These are phyloP conservation scores for Candida awuae DNA, from an alignment of 805 yeast species.

Conservation along the genomic window DNA sequence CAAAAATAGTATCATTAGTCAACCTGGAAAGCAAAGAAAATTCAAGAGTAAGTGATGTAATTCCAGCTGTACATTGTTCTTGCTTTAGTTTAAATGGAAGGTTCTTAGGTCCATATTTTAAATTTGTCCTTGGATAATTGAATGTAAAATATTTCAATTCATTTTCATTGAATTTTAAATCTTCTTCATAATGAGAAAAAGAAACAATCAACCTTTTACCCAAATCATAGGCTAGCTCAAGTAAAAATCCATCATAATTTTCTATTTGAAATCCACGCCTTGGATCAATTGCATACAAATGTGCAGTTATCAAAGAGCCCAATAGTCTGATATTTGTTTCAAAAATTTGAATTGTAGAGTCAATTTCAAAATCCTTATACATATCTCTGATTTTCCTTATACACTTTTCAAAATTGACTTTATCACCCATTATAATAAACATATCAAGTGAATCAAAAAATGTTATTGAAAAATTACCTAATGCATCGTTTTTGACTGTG, in stretches of 20 bases:
- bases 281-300: slow-evolving; percentile 54
- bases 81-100: slow-evolving; percentile 37
- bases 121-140: slow-evolving; percentile 75
- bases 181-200: slow-evolving; percentile 45
- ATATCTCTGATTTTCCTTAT: slow-evolving; percentile 32
- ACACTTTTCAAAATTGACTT: slow-evolving; percentile 42
- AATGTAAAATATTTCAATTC: slow-evolving; percentile 24
- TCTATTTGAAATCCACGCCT: slow-evolving; percentile 34
- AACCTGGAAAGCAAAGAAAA: slow-evolving; percentile 66
- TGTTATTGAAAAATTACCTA: slow-evolving; percentile 78
- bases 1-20: slow-evolving; percentile 69
- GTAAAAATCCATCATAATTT: slow-evolving; percentile 63
- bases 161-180: slow-evolving; percentile 2
- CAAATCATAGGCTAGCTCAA: slow-evolving; percentile 63
- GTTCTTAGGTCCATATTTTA: slow-evolving; percentile 42
- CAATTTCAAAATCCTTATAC: slow-evolving; percentile 44
- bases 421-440: slow-evolving; percentile 62
- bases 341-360: slow-evolving; percentile 78
- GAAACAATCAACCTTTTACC: slow-evolving; percentile 68
- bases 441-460: slow-evolving; percentile 75
- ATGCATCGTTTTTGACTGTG: slow-evolving; percentile 64
- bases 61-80: slow-evolving; percentile 86
- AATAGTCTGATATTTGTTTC: slow-evolving; percentile 76
- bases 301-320: slow-evolving; percentile 78
- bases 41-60: slow-evolving; percentile 75